Conservation (phyloP, 163 green algal species). For the Scenedesmus sp. region DNA sequence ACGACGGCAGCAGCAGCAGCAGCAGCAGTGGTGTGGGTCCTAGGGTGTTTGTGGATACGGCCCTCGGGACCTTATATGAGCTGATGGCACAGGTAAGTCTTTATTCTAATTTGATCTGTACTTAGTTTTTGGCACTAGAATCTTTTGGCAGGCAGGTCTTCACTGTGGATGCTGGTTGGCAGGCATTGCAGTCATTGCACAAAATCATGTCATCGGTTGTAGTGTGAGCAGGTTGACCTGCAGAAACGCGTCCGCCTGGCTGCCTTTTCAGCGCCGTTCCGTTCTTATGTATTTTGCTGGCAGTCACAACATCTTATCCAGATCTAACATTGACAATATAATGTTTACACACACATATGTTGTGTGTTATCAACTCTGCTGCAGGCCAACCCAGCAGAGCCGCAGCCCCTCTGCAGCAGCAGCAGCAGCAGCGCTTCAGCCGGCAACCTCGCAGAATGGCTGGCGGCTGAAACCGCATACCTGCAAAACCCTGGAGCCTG, state of each 20-base stretch:
- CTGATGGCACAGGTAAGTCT: background rate
- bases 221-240: too few species aligned
- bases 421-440: background rate
- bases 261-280: too few species aligned
- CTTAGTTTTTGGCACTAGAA: too few species aligned
- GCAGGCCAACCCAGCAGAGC: background rate
- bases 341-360: too few species aligned
- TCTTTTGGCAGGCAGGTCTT: too few species aligned
- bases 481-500: conserved; percentile 18
- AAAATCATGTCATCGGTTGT: background rate
- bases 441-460: background rate
- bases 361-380: background rate
- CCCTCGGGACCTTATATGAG: background rate
- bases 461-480: background rate
- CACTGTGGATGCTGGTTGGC: too few species aligned
- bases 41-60: background rate
- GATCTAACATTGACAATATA: too few species aligned
- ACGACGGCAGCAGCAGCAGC: background rate
- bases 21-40: background rate
- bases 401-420: background rate
- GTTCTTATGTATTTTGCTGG: too few species aligned
- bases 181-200: background rate
- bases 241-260: too few species aligned
- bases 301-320: too few species aligned
- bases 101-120: too few species aligned